Base-by-base conservation (phyloP, 495 filamentous ascomycete species). In the Talaromyces liani region DNA sequence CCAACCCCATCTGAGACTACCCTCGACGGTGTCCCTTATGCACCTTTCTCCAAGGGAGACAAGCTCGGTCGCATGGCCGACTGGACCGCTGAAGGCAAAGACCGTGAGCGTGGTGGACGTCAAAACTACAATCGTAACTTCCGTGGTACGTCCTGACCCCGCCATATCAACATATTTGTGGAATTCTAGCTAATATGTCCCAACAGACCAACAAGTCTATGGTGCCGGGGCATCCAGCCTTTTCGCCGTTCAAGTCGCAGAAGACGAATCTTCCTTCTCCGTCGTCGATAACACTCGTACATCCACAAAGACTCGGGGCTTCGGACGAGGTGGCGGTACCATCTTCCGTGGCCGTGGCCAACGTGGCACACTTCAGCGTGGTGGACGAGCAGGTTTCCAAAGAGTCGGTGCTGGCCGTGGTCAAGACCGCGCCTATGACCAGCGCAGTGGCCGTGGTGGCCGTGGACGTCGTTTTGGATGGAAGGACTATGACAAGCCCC, bases 21-120 rank as follows among this genome's bases (percentile, higher is more conserved):
- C 61, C 82, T 98, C 64, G 86, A 93, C 70, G 94, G 95, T 71
- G 92, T 98, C 34, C 94, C 94, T 4, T 98, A 97, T 68, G 93
- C 93, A 57, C 93, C 95, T 54, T 98, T 92, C 80, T 97, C 92
- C 64, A 98, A 98, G 81, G 91, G 91, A 68, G 94, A 98, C 82
- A 98, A 98, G 82, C 80, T 98, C 29, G 94, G 95, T 61, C 92
- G 94, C 67, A 98, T 98, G 94, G 94, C 94, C 20, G 94, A 98
- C 78, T 98, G 95, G 95, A 96, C 93, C 9, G 72, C 87, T n/a
- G 94, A 97, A 67, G 86, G 89, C 67, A 97, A 97, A 78, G 93
- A 96, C 66, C 77, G 88, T 64, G 86, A 92, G 63, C 82, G 93
- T 56, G 87, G 88, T 55, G 90, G 91, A 58, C 79, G 94, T 69